Percentiles rank a stretch among this genome's conserved stretches.
These are phyloP conservation scores for Solanum piurae DNA, from an alignment of 257 asterid species.

Conservation along the genomic window DNA sequence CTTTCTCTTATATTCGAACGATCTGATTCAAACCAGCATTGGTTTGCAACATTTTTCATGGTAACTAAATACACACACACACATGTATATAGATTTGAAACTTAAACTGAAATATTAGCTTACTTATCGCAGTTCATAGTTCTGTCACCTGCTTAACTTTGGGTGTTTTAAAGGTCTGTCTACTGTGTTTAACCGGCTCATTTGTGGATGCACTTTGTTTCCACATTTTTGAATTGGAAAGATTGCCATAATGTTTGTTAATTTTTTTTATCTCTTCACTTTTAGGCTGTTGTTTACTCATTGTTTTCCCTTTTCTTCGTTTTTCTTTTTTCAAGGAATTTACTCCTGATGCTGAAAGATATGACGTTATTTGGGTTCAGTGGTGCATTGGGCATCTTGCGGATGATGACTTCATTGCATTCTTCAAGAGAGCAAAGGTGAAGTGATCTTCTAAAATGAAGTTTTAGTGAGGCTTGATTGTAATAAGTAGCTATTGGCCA, in stretches of 20 bases:
- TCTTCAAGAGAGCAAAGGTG: constrained; percentile 85
- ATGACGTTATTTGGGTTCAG: constrained; percentile 90
- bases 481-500: background rate
- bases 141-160: background rate
- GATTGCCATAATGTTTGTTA: background rate
- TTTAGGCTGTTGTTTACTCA: background rate
- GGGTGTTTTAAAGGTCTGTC: background rate
- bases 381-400: constrained; percentile 99
- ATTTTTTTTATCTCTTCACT: background rate
- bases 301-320: background rate
- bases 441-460: background rate
- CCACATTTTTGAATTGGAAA: background rate
- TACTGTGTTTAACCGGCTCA: background rate
- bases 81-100: background rate
- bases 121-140: background rate
- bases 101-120: background rate
- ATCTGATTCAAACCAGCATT: background rate
- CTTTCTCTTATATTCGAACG: background rate
- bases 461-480: background rate
- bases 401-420: constrained; percentile 79
- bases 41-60: background rate
- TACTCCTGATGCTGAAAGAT: constrained; percentile 75
- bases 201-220: background rate
- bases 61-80: background rate
- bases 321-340: constrained; percentile 47